A percentile compares a stretch with the other conserved stretches of the same genome.
Evolutionary conservation across 2,329 filamentous ascomycete species (phyloP).

Genomic region (Dendrostoma leiphaemia): DNA sequence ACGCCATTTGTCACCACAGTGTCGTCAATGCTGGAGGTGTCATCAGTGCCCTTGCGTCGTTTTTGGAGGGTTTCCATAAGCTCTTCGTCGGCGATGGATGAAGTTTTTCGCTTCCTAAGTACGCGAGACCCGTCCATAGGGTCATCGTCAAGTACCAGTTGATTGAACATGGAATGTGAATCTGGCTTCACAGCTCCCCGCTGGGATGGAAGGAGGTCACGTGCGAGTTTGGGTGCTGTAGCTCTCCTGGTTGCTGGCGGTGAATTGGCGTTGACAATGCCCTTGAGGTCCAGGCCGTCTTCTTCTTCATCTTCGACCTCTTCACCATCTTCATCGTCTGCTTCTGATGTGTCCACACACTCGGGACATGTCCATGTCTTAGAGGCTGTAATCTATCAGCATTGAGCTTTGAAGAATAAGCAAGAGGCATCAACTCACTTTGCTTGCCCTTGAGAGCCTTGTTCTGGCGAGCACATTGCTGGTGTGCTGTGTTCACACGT

Average conservation of each 20-base stretch:
- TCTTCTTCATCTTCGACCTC: constrained; percentile 27
- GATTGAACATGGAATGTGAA: constrained; percentile 76
- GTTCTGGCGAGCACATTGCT: constrained; percentile 79
- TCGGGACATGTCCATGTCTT: constrained; percentile 52
- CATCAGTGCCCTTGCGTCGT: constrained; percentile 47
- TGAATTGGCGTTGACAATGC: constrained; percentile 31
- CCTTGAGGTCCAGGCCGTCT: constrained; percentile 23
- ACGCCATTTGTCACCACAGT: constrained; percentile 23
- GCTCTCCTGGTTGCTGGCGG: constrained; percentile 48
- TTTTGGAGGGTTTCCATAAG: constrained; percentile 51
- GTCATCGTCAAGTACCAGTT: constrained; percentile 69
- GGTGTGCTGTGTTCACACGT: constrained; percentile 68
- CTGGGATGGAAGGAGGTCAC: constrained; percentile 70
- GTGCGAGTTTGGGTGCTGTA: constrained; percentile 64
- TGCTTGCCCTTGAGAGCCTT: constrained; percentile 60
- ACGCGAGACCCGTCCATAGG: constrained; percentile 74
- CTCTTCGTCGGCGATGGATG: constrained; percentile 65
- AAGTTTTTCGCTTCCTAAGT: constrained; percentile 81
- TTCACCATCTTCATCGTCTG: constrained; percentile 28
- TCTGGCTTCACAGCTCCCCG: constrained; percentile 63
- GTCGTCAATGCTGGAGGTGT: constrained; percentile 38
- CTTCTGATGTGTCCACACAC: constrained; percentile 34
- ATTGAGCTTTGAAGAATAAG: neutral
- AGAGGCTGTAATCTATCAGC: constrained; percentile 34
- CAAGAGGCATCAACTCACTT: constrained; percentile 50